A percentile compares a stretch with the other conserved stretches of the same genome.
These are phyloP conservation scores for Knufia petricola DNA, from an alignment of 2,329 filamentous ascomycete genomes.

Conservation along the genomic window DNA sequence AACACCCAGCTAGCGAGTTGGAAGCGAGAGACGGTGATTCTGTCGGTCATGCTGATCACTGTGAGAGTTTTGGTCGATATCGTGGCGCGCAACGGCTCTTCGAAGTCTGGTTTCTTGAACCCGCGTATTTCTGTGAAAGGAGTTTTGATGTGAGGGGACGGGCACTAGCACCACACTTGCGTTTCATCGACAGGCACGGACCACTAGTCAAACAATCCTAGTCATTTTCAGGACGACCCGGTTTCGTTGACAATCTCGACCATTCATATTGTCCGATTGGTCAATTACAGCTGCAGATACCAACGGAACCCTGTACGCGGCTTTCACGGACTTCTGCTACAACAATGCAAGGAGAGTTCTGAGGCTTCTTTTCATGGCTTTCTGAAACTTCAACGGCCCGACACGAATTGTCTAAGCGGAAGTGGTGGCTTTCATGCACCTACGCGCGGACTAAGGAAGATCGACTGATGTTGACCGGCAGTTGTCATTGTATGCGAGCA, in stretches of 20 bases:
- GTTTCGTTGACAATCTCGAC: background rate
- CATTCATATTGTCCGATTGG: background rate
- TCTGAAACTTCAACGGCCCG: background rate
- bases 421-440: background rate
- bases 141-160: background rate
- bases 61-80: too few species aligned
- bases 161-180: constrained; percentile 6
- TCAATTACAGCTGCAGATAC: constrained; percentile 1
- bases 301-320: background rate
- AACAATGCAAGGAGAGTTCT: too few species aligned
- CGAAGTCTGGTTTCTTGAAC: constrained; percentile 1
- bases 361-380: background rate
- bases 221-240: background rate
- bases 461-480: too few species aligned
- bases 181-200: constrained; percentile 10
- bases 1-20: background rate
- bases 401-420: background rate
- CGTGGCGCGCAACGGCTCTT: background rate
- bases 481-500: too few species aligned
- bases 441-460: too few species aligned
- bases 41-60: too few species aligned
- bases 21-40: background rate
- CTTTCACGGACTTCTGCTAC: background rate
- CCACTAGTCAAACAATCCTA: constrained; percentile 4
- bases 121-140: background rate